These are phyloP conservation scores for Aspergillus niger DNA, from an alignment of 2,329 filamentous ascomycete species.

Conservation along the genomic window DNA sequence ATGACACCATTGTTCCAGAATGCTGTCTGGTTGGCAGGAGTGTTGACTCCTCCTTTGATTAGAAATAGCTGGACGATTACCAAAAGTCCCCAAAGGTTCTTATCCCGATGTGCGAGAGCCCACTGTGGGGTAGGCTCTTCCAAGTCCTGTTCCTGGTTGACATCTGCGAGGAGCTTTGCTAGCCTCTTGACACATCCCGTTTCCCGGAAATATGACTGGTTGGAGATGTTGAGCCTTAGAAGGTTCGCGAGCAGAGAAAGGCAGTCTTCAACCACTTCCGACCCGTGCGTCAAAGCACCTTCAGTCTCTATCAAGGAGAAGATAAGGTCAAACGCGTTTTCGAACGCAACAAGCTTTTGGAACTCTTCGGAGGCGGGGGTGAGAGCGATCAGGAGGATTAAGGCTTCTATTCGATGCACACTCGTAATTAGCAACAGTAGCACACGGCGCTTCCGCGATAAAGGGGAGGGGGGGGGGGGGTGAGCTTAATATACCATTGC, in stretches of 20 bases:
- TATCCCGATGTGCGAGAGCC: slow-evolving; percentile 76
- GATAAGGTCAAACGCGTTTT: slow-evolving; percentile 85
- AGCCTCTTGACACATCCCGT: slow-evolving; percentile 78
- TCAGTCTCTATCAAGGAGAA: slow-evolving; percentile 82
- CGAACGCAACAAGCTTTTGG: slow-evolving; percentile 93
- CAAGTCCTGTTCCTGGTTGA: slow-evolving; percentile 57
- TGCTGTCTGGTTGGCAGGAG: slow-evolving; percentile 77
- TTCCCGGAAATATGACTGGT: slow-evolving; percentile 92
- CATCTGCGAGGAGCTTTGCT: slow-evolving; percentile 65
- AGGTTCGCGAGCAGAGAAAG: slow-evolving; percentile 88
- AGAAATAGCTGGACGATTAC: slow-evolving; percentile 86
- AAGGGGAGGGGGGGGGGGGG: too few relatives aligned
- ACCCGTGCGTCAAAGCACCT: slow-evolving; percentile 78
- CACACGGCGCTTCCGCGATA: background rate
- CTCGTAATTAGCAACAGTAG: slow-evolving; percentile 17
- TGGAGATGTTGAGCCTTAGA: slow-evolving; percentile 80
- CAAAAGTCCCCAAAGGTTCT: slow-evolving; percentile 88
- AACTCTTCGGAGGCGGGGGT: slow-evolving; percentile 85
- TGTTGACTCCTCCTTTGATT: slow-evolving; percentile 75
- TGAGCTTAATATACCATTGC: slow-evolving; percentile 60
- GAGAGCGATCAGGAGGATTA: slow-evolving; percentile 83
- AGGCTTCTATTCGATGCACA: slow-evolving; percentile 59
- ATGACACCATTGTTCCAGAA: slow-evolving; percentile 84
- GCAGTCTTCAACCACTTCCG: slow-evolving; percentile 88
- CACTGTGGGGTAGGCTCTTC: slow-evolving; percentile 68